Evolutionary conservation across 1,284 basidiomycete species (phyloP).

Genomic region (Microbotryum saponariae): DNA sequence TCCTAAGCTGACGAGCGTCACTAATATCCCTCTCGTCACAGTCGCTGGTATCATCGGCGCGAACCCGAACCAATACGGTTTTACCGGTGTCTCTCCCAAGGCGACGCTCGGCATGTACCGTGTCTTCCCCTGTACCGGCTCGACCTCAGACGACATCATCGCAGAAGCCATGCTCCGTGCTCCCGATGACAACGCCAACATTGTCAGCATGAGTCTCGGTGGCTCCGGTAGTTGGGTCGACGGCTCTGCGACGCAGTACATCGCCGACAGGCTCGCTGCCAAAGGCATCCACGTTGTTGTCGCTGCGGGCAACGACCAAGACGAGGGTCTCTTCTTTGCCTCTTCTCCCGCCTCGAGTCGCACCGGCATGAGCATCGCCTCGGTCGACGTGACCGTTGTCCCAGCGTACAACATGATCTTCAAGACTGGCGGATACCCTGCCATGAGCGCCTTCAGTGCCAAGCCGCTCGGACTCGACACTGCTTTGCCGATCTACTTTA

Average conservation of each 20-base stretch:
- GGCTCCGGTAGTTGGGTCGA: constrained; percentile 1
- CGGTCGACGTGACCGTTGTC: constrained; percentile 7
- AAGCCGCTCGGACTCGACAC: constrained; percentile 27
- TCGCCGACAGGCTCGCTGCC: background rate
- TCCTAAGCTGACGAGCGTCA: no score
- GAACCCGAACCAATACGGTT: constrained; percentile 16
- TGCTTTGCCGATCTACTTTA: constrained; percentile 36
- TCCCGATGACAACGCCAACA: constrained; percentile 1
- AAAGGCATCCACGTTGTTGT: background rate
- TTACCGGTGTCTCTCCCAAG: constrained; percentile 11
- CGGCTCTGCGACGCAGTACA: background rate
- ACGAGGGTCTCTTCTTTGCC: constrained; percentile 14
- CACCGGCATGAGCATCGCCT: constrained; percentile 12
- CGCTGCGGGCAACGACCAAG: constrained; percentile 7
- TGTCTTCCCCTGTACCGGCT: constrained; percentile 12
- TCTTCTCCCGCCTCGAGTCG: background rate
- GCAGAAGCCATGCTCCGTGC: constrained; percentile 1
- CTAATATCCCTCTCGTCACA: background rate
- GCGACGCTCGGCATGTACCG: constrained; percentile 23
- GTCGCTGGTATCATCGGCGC: constrained; percentile 7
- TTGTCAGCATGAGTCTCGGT: constrained; percentile 6
- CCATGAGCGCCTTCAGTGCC: constrained; percentile 33
- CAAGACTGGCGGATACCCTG: constrained; percentile 32
- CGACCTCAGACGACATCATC: constrained; percentile 11
- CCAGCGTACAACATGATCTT: constrained; percentile 33